Evolutionary conservation across 179 eudicot genomes (phyloP), one percentile per base, ranked within the genome.

Genomic region (Patellifolia procumbens): DNA sequence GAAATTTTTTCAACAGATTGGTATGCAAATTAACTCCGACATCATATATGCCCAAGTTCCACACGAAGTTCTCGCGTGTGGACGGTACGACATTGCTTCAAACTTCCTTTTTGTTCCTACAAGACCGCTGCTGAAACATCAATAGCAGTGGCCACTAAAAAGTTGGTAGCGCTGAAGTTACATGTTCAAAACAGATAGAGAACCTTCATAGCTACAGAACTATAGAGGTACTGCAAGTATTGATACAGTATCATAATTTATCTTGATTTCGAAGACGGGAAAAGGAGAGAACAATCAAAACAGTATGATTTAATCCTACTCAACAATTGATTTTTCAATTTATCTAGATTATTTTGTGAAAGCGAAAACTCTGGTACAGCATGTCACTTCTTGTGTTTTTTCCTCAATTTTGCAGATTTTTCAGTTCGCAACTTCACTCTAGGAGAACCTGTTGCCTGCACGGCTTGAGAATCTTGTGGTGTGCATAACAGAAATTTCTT

Each of bases 401-500:
- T 81, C 58, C 70, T 59, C 28, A 31, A 61, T 45, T 74, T 79
- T 5, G 75, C 32, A n/a, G 75, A 39, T 45, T 81, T 81, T 55
- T 69, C 29, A 2, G 72, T 58, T 48, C 56, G 74, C 53, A 43
- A 12, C 74, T 81, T 81, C 68, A 74, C 76, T 61, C 71, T 62
- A 61, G 74, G 31, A 0, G 81, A 1, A 35, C 31, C 37, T 0
- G 70, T 42, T 32, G 58, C 78, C 26, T 39, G 52, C 53, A 81
- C 85, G 43, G 79, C 39, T 52, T 76, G 74, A 68, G 90, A 82
- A 16, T 78, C 90, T 60, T 89, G 89, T 66, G 97, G 97, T 2
- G 93, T 90, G 74, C 89, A 80, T 73, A 85, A 85, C 49, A 87
- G 81, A 74, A 91, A 91, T 71, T 85, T 87, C 85, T 91, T 89